phyloP scores from a whole-genome alignment of 495 filamentous ascomycete species.

The Clohesyomyces aquaticus region DNA sequence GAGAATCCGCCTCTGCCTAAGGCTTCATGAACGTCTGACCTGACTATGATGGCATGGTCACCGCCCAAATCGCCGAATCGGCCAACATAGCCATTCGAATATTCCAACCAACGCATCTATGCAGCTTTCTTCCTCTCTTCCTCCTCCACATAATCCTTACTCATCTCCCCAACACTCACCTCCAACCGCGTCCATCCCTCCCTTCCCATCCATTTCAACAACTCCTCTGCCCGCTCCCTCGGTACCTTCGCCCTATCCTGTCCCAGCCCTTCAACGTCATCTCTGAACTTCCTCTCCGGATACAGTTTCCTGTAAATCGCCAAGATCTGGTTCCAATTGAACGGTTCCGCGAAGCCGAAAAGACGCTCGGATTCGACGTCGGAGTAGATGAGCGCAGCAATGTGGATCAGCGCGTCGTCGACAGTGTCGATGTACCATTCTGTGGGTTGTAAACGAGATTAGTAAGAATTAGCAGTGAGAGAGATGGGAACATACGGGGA shows the following conservation, averaged over 20 bases:
- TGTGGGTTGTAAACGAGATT: not conserved
- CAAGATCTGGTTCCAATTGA: slow-evolving; percentile 30
- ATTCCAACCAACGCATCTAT: too few species aligned
- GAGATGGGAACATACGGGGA: slow-evolving; percentile 20
- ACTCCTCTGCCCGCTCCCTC: slow-evolving; percentile 28
- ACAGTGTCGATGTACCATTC: slow-evolving; percentile 31
- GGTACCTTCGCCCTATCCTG: slow-evolving; percentile 20
- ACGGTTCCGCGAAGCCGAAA: slow-evolving; percentile 31
- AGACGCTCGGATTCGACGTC: slow-evolving; percentile 35
- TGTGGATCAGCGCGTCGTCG: slow-evolving; percentile 34
- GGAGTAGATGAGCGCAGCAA: slow-evolving; percentile 31
- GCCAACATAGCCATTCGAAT: too few species aligned
- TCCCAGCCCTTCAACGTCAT: slow-evolving; percentile 22
- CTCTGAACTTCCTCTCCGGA: slow-evolving; percentile 24
- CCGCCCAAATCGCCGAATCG: too few species aligned
- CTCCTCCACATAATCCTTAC: slow-evolving; percentile 1
- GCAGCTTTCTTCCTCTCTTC: not conserved
- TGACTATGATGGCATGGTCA: too few species aligned
- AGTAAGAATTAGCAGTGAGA: not conserved
- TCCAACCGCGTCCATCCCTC: slow-evolving; percentile 25
- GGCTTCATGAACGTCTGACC: too few species aligned
- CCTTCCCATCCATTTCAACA: slow-evolving; percentile 31
- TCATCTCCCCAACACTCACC: slow-evolving; percentile 19
- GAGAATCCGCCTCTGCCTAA: too few species aligned
- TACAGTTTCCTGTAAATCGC: slow-evolving; percentile 24